Evolutionary conservation across 1,284 basidiomycete genomes (phyloP), one percentile per base, ranked within the genome.

Genomic region (Moniliophthora roreri): DNA sequence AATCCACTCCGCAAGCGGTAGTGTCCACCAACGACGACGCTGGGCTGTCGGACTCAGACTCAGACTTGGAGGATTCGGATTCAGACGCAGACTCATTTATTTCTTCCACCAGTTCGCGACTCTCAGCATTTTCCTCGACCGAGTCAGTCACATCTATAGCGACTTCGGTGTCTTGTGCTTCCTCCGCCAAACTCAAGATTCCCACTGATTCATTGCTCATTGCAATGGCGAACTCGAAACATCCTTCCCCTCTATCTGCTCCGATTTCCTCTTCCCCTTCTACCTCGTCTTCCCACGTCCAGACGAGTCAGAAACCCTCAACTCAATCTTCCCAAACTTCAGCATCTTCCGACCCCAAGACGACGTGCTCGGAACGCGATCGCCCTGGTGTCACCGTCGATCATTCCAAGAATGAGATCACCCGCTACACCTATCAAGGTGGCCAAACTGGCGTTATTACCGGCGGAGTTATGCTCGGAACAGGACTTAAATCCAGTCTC

Each of bases 391-490:
- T 32, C 6, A 11, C 28, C 11, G 40, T 52, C 26, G 47, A 55
- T 32, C 39, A 39, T 16, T 26, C 26, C 38, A 52, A 52, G 16
- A 20, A 13, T 9, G 34, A 35, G 24, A 18, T 55, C 23, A 44
- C 45, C 15, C 37, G 20, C 16, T 56, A 55, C 32, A 55, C 5
- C 3, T 55, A 55, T 32, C 24, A 47, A 18, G 53, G 50, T 28
- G 53, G 53, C 6, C 44, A 48, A 24, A 55, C 53, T 13, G 36
- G 36, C 9, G 53, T 55, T 16, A 51, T 55, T 16, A 55, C 53
- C 8, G 54, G 54, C 3, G 54, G 54, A 24, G 54, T 56, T 16
- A 56, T 56, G 54, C 47, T 56, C 15, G 54, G 54, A 8, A 18
- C 36, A 24, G 26, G 24, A 7, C 16, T 24, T 24, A 46, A 26